A percentile compares a stretch with the other conserved stretches of the same genome.
Evolutionary conservation across 768 basidiomycete species (phyloP).

Genomic region (Kwoniella sp.): DNA sequence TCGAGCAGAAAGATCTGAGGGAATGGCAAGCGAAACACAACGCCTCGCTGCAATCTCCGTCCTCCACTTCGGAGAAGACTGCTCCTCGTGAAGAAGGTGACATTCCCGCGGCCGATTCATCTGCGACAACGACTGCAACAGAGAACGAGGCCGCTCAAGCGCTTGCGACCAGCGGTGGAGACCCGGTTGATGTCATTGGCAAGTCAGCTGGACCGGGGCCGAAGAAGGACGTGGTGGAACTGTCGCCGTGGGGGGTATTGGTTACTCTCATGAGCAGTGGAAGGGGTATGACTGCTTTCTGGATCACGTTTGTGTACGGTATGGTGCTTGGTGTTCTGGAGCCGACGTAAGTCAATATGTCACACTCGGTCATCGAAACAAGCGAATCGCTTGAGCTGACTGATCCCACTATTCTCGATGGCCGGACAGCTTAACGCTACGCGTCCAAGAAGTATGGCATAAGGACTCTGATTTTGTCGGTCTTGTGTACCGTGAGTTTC

Average conservation of each 20-base stretch:
- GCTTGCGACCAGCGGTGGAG: too few relatives aligned
- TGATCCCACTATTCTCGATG: too few relatives aligned
- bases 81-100: background rate
- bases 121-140: too few relatives aligned
- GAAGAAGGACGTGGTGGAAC: conserved; percentile 9
- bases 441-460: conserved; percentile 35
- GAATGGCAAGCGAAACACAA: conserved; percentile 9
- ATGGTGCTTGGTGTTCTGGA: conserved; percentile 34
- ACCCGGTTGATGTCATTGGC: background rate
- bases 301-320: conserved; percentile 33
- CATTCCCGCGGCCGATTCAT: too few relatives aligned
- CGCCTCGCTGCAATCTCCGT: background rate
- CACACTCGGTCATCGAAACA: too few relatives aligned
- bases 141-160: too few relatives aligned
- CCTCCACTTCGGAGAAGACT: background rate
- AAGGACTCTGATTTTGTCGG: conserved; percentile 41
- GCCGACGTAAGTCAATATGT: conserved; percentile 45
- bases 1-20: conserved; percentile 40
- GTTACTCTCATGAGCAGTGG: conserved; percentile 20
- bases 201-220: background rate
- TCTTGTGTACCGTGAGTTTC: conserved; percentile 33
- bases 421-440: conserved; percentile 32
- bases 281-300: conserved; percentile 35
- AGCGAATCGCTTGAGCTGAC: too few relatives aligned
- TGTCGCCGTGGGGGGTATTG: conserved; percentile 26